These are phyloP conservation scores for Amaranthus hypochondriacus DNA, from an alignment of 148 eudicot genomes.

Conservation along the genomic window DNA sequence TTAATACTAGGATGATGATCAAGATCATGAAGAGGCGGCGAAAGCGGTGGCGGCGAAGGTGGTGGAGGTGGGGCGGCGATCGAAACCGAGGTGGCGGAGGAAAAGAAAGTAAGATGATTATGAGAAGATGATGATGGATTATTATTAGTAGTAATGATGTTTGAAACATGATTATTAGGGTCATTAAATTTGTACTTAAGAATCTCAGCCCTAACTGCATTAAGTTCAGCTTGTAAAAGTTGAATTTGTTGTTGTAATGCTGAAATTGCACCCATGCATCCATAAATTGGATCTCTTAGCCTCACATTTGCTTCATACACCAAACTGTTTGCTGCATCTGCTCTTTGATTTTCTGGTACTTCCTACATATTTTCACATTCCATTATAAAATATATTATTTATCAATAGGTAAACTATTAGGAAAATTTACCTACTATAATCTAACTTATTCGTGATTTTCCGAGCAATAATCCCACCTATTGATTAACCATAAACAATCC, in stretches of 20 bases:
- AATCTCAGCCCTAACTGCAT: constrained; percentile 35
- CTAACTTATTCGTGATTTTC: too few species aligned
- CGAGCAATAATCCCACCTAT: too few species aligned
- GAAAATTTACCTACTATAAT: too few species aligned
- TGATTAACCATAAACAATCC: too few species aligned
- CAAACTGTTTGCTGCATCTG: constrained; percentile 51
- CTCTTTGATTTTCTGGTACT: constrained; percentile 53
- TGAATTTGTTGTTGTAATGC: constrained; percentile 49
- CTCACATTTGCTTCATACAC: constrained; percentile 61
- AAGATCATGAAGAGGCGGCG: neutral
- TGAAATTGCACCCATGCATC: constrained; percentile 59
- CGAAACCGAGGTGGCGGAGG: constrained; percentile 29
- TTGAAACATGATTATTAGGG: constrained; percentile 12
- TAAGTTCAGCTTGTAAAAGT: constrained; percentile 40
- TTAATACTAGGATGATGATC: neutral
- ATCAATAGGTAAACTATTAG: too few species aligned
- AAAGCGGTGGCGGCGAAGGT: constrained; percentile 25
- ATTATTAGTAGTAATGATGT: constrained; percentile 2
- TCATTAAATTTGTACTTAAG: constrained; percentile 34
- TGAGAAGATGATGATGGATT: neutral
- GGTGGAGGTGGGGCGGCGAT: constrained; percentile 33
- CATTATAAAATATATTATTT: neutral
- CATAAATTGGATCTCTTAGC: constrained; percentile 56
- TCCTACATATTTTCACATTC: constrained; percentile 24
- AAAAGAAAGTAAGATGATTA: constrained; percentile 21